These are phyloP conservation scores for Fusarium sterilihyphosum DNA, from an alignment of 2,329 filamentous ascomycete species.

Conservation along the genomic window DNA sequence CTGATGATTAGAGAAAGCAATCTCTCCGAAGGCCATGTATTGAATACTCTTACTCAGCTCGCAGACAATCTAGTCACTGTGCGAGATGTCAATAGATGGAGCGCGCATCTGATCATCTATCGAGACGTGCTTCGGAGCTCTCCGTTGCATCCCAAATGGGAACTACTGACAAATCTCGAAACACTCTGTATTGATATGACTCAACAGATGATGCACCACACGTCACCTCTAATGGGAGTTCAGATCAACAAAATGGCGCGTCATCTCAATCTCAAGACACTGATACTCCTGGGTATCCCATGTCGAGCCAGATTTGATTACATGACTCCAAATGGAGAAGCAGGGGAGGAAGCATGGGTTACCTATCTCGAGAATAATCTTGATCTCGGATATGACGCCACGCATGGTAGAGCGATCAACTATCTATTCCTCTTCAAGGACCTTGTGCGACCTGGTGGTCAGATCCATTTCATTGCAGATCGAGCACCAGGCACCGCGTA, in stretches of 20 bases:
- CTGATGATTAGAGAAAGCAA: not conserved
- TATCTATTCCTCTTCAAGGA: not conserved
- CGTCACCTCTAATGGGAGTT: not conserved
- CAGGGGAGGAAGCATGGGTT: not conserved
- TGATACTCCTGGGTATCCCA: not conserved
- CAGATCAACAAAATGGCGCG: not conserved
- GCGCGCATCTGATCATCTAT: not conserved
- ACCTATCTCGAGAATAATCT: not conserved
- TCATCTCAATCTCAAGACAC: not conserved
- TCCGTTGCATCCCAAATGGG: not conserved
- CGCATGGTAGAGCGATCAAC: not conserved
- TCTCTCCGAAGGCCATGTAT: not conserved
- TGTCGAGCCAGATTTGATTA: not conserved
- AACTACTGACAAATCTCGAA: not conserved
- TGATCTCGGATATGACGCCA: not conserved
- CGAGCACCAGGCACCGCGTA: not conserved
- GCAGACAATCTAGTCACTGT: no score
- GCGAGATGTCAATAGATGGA: not conserved
- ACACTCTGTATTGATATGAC: not conserved
- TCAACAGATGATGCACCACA: rapidly evolving
- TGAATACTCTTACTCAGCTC: no score
- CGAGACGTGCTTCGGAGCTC: not conserved
- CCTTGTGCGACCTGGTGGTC: not conserved
- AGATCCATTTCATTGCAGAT: not conserved
- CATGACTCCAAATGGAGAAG: no score